phyloP scores from a whole-genome alignment of 176 grass and related monocot genomes.

The Triticum turgidum region DNA sequence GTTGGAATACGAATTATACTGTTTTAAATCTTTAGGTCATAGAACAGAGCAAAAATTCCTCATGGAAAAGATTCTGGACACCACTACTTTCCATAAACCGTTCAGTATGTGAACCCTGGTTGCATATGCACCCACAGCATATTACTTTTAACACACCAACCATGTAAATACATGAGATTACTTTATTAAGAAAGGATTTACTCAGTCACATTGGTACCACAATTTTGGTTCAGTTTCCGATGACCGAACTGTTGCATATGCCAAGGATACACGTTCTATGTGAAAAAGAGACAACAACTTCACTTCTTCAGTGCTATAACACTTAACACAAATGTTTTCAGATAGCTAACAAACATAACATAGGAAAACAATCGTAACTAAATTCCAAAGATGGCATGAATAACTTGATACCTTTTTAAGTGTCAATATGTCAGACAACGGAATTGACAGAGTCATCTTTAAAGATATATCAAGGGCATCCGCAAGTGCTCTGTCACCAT shows the following conservation, averaged over 20 bases:
- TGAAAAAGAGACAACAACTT: not conserved
- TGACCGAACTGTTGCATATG: not conserved
- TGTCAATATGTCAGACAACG: conserved; percentile 83
- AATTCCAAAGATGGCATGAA: conserved; percentile 17
- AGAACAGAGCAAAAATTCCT: not conserved
- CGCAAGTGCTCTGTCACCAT: conserved; percentile 91
- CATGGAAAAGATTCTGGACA: not conserved
- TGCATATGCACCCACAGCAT: not conserved
- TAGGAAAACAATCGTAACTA: conserved; percentile 4
- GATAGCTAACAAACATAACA: conserved; percentile 13
- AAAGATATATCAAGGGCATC: conserved; percentile 95
- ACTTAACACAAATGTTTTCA: conserved; percentile 20
- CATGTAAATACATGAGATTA: not conserved
- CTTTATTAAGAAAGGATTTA: not conserved
- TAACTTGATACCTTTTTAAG: conserved; percentile 81
- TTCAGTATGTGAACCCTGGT: not conserved
- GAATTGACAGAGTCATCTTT: conserved; percentile 95
- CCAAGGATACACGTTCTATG: not conserved
- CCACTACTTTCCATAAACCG: not conserved
- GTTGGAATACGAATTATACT: not conserved
- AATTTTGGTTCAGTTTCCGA: conserved; percentile 11
- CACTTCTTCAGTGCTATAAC: not conserved
- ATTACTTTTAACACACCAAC: not conserved
- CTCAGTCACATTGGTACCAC: not conserved
- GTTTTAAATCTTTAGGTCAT: not conserved